Evolutionary conservation across 1,139 yeast species (phyloP), one percentile per base, ranked within the genome.

Genomic region (Geotrichum carabidarum): DNA sequence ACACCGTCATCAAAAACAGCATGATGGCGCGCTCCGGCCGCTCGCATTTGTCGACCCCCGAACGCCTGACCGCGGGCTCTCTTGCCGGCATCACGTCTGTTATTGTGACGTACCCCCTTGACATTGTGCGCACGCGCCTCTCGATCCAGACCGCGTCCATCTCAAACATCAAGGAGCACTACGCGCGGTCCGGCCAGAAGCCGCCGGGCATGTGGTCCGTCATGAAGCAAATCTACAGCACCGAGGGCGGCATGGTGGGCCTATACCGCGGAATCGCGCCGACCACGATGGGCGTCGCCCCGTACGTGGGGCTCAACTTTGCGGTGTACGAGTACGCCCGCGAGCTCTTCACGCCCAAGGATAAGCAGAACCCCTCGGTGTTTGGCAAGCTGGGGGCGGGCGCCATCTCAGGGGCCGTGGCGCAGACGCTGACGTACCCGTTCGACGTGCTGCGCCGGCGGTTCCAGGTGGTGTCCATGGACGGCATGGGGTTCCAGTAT

Each of bases 281-380:
- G 6, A 91, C 99, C 0, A 82, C 91, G 1, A 71, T 88, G 60
- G 98, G 98, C 1, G 97, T 93, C 12, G 97, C 96, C 0, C 98
- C 99, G 0, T 93, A 91, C 64, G 97, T 89, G 44, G 96, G 96
- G 2, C 78, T 93, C 55, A 93, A 91, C 70, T 93, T 93, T 69
- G 86, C 96, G 4, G 81, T 89, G 45, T 93, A 91, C 72, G 98
- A 93, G 65, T 81, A 79, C 57, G 67, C 90, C 62, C 81, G 93
- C 58, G 94, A 86, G 60, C 56, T 66, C 30, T 63, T 71, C 32
- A 66, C 73, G 9, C 73, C 76, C 1, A 62, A 60, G 22, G 68
- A 68, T n/a, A 63, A 64, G 36, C 55, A 58, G 9, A 65, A 65
- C 41, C 74, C 74, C 18, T 67, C 69, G 4, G 71, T 86, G 4